Evolutionary conservation across 805 yeast genomes (phyloP), one percentile per base, ranked within the genome.

Genomic region (Candida alai): DNA sequence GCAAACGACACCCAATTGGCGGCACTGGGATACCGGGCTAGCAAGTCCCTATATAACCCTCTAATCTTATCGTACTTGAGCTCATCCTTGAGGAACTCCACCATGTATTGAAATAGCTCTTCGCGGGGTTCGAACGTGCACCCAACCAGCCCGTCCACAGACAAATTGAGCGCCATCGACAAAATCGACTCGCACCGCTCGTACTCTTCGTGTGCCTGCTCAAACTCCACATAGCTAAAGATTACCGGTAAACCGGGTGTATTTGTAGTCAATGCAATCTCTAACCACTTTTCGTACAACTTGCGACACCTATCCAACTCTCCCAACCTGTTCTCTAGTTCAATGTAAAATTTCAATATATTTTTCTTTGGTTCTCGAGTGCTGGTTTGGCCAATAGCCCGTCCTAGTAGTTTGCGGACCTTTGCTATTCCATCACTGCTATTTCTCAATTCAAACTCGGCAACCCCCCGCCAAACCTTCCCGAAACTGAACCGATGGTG

Each of bases 291-390:
- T 43, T 80, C 84, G 52, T 77, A 87, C 3, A 93, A 49, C 51
- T 63, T 77, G 20, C 97, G 62, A 6, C 82, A 88, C 22, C 96
- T 60, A 40, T 83, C 94, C 66, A 84, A 84, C 47, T 88, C 93
- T 23, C 83, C 84, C 29, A 89, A 54, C 34, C 67, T 61, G 24
- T 62, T 63, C 51, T 90, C 97, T 22, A 88, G 43, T 1, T 60
- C 64, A 30, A 90, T 80, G 56, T 93, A 93, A 40, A 66, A 67
- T 41, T 61, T 63, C 50, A 81, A 78, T 0, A 85, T 56, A 34
- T 74, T 75, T 1, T 58, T 62, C 48, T 78, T 80, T 0, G 86
- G 83, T 28, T 74, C 70, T 4, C 42, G 40, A 7, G 28, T 30
- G 21, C 48, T 41, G 5, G 56, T 42, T 29, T 68, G 59, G 0